phyloP scores from a whole-genome alignment of 2,329 filamentous ascomycete species.

The Aureobasidium sp. region DNA sequence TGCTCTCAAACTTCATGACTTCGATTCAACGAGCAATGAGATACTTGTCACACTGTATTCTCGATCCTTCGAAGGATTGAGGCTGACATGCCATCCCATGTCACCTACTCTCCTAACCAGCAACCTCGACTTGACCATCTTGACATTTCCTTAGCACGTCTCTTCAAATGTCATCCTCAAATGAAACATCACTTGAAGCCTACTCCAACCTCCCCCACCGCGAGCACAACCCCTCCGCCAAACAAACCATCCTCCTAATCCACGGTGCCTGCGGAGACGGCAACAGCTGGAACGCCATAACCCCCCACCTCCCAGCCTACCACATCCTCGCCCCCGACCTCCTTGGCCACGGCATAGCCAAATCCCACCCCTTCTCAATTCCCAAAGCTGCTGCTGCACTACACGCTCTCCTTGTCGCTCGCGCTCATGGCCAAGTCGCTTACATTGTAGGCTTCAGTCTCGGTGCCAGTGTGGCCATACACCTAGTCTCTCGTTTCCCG shows the following conservation, averaged over 20 bases:
- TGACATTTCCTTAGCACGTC: background rate
- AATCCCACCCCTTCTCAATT: background rate
- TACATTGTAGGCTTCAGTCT: conserved; percentile 8
- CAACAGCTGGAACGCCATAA: background rate
- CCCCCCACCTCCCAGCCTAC: background rate
- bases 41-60: too few relatives aligned
- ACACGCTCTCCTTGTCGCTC: background rate
- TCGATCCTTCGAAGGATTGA: background rate
- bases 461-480: background rate
- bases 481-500: background rate
- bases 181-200: background rate
- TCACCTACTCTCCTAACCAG: too few relatives aligned
- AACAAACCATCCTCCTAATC: background rate
- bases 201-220: background rate
- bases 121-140: background rate
- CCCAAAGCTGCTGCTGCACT: background rate
- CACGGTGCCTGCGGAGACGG: background rate
- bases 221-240: background rate
- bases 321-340: background rate
- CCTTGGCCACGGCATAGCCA: background rate
- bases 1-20: too few relatives aligned
- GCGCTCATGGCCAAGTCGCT: background rate
- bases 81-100: background rate
- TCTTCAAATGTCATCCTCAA: background rate
- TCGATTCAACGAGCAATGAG: background rate